Percentiles rank a stretch among this genome's conserved stretches.
phyloP scores from a whole-genome alignment of 129 eudicot genomes.

The Tanacetum coccineum region DNA sequence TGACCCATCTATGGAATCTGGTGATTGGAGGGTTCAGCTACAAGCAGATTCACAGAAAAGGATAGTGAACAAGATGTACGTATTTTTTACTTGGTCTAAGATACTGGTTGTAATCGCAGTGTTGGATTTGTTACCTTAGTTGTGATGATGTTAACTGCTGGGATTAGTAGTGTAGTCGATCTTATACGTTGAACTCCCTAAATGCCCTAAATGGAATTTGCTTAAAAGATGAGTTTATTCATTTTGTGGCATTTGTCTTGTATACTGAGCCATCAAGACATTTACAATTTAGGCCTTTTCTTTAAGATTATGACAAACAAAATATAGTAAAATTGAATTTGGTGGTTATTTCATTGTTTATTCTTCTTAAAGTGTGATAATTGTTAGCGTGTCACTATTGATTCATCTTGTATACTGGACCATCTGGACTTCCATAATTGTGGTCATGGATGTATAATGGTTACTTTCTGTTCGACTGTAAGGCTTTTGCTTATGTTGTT shows the following conservation, averaged over 20 bases:
- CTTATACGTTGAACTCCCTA: not conserved
- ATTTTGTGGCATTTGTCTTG: too few species aligned
- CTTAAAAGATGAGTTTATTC: too few species aligned
- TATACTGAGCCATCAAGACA: too few species aligned
- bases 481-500: not conserved
- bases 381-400: too few species aligned
- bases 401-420: too few species aligned
- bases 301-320: too few species aligned
- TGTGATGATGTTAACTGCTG: not conserved
- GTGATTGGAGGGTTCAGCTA: conserved; percentile 70
- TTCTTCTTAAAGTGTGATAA: too few species aligned
- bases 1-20: conserved; percentile 44
- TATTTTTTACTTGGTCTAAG: not conserved
- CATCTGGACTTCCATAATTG: too few species aligned
- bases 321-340: too few species aligned
- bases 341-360: not conserved
- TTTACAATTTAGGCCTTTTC: too few species aligned
- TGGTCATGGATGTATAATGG: not conserved
- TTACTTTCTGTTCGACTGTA: not conserved
- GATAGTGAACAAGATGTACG: conserved; percentile 66
- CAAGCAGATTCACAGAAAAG: conserved; percentile 52
- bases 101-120: not conserved
- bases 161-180: not conserved
- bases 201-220: too few species aligned
- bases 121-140: not conserved